A percentile compares a stretch with the other conserved stretches of the same genome.
These are phyloP conservation scores for Neckera pumila DNA, from an alignment of 225 moss, liverwort and hornwort genomes.

Conservation along the genomic window DNA sequence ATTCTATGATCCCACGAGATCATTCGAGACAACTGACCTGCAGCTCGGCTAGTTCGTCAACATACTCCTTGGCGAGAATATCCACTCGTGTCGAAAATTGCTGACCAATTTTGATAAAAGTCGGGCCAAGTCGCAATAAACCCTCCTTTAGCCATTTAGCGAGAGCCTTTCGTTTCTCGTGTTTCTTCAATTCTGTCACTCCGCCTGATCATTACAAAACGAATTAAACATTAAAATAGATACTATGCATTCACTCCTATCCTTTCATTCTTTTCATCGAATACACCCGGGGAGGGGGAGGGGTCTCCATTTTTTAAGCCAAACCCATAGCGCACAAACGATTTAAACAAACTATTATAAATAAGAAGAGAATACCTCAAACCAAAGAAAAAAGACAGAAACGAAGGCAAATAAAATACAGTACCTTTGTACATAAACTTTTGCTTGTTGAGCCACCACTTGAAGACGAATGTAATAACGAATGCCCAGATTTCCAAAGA, in stretches of 20 bases:
- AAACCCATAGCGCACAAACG: background rate
- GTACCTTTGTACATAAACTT: conserved; percentile 86
- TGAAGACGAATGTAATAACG: conserved; percentile 63
- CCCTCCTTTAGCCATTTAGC: conserved; percentile 98
- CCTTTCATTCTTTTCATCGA: background rate
- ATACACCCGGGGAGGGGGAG: background rate
- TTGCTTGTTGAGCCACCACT: conserved; percentile 85
- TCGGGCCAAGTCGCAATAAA: conserved; percentile 83
- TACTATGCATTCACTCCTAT: background rate
- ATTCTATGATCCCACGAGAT: background rate
- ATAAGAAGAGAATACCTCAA: background rate
- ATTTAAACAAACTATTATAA: background rate
- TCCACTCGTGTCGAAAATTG: conserved; percentile 98
- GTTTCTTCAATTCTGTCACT: conserved; percentile 73
- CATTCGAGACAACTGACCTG: conserved; percentile 48
- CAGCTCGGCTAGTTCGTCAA: conserved; percentile 85
- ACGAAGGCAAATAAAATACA: background rate
- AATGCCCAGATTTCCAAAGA: conserved; percentile 95
- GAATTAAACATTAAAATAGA: background rate
- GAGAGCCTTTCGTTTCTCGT: conserved; percentile 59
- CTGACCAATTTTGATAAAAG: conserved; percentile 97
- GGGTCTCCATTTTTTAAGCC: no score
- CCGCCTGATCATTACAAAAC: conserved; percentile 43
- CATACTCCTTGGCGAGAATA: conserved; percentile 93
- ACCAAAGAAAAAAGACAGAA: background rate